Percentiles rank a stretch among this genome's conserved stretches.
Conservation (phyloP, 305 asterid species). For the Fraxinus greggii region DNA sequence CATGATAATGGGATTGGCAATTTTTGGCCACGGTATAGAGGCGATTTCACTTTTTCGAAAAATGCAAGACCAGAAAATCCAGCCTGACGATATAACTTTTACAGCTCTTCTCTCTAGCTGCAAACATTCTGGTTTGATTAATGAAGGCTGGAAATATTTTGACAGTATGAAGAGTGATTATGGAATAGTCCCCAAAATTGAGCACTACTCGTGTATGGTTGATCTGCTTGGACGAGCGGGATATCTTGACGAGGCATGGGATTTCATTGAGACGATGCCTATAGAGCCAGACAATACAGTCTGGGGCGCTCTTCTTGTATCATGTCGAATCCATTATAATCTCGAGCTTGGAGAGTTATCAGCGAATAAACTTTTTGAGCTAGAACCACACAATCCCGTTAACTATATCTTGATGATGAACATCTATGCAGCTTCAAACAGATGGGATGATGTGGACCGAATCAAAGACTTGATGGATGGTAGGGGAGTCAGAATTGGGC, state of each 20-base stretch:
- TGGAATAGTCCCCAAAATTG: slow-evolving; percentile 45
- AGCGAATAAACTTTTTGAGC: slow-evolving; percentile 45
- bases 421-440: slow-evolving; percentile 43
- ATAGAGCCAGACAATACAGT: slow-evolving; percentile 45
- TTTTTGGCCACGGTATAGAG: slow-evolving; percentile 38
- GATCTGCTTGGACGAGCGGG: slow-evolving; percentile 64
- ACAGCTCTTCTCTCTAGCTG: slow-evolving; percentile 57
- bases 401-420: slow-evolving; percentile 56
- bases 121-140: slow-evolving; percentile 46
- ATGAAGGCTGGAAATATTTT: slow-evolving; percentile 53
- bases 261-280: slow-evolving; percentile 50
- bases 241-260: slow-evolving; percentile 65
- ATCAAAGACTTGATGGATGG: slow-evolving; percentile 33
- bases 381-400: slow-evolving; percentile 54
- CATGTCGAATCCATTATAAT: slow-evolving; percentile 40
- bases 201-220: slow-evolving; percentile 66
- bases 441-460: slow-evolving; percentile 38
- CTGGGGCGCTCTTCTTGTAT: slow-evolving; percentile 58
- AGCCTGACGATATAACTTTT: slow-evolving; percentile 58
- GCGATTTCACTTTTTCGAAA: slow-evolving; percentile 43
- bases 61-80: slow-evolving; percentile 39
- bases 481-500: slow-evolving; percentile 31
- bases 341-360: slow-evolving; percentile 53
- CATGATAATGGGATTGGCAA: slow-evolving; percentile 51
- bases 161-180: slow-evolving; percentile 41